phyloP scores from a whole-genome alignment of 169 alveolate genomes.

The Theileria annulata region DNA sequence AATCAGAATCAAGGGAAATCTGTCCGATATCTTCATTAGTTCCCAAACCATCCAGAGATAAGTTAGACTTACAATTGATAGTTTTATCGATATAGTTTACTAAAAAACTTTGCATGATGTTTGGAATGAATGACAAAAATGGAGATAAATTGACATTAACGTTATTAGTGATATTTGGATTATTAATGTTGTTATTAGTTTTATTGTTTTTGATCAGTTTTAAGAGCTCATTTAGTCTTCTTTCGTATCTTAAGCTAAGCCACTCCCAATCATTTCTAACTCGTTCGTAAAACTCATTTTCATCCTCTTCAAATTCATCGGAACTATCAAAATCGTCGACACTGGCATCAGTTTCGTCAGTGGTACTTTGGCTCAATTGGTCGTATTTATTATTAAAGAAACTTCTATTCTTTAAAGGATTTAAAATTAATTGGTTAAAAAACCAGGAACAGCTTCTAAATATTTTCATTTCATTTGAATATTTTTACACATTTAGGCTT shows the following conservation, averaged over 20 bases:
- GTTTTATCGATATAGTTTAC: conserved; percentile 13
- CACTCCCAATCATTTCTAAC: conserved; percentile 61
- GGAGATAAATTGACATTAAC: background rate
- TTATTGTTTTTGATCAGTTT: conserved; percentile 26
- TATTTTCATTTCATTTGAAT: background rate
- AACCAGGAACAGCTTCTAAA: background rate
- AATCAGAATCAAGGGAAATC: background rate
- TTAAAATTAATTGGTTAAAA: background rate
- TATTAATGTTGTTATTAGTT: background rate
- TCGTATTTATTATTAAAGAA: background rate
- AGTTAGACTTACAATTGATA: conserved; percentile 27
- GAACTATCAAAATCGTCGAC: conserved; percentile 42
- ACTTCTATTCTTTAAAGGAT: background rate
- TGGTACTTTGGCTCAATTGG: background rate
- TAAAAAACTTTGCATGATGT: conserved; percentile 8
- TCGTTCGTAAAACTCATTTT: conserved; percentile 29
- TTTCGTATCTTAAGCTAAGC: conserved; percentile 62
- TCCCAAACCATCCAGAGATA: conserved; percentile 28
- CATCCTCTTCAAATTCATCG: conserved; percentile 38
- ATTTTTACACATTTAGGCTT: background rate
- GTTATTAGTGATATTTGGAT: background rate
- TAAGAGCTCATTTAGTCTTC: conserved; percentile 52
- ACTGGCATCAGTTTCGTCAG: background rate
- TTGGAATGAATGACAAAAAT: conserved; percentile 11
- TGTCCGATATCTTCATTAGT: background rate